Percentiles rank a stretch among this genome's conserved stretches.
Evolutionary conservation across 106 monocot species (phyloP).

Genomic region (Dioscorea alata): DNA sequence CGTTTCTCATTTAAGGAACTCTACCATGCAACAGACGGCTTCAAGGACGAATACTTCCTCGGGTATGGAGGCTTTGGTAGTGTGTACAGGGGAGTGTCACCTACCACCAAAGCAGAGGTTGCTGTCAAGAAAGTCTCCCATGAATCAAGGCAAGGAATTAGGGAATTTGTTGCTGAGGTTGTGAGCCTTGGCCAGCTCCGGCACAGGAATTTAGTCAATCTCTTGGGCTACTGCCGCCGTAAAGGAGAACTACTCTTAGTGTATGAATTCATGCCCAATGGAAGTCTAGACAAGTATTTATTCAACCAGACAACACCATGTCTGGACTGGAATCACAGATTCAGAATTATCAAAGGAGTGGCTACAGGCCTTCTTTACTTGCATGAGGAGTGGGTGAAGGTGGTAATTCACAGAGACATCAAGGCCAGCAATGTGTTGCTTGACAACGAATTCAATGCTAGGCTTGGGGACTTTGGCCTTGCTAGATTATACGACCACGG

Average conservation of each 20-base stretch:
- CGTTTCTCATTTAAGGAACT: constrained; percentile 4
- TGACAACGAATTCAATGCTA: constrained; percentile 15
- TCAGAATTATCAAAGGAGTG: too few relatives aligned
- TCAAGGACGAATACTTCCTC: background rate
- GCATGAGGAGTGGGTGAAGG: constrained; percentile 4
- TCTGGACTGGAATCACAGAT: too few relatives aligned
- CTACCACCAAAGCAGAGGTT: background rate
- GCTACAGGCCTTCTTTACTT: constrained; percentile 4
- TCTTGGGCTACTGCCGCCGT: constrained; percentile 4
- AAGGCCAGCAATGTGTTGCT: constrained; percentile 25
- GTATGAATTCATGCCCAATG: too few relatives aligned
- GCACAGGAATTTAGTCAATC: background rate
- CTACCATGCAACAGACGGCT: background rate
- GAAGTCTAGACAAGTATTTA: background rate
- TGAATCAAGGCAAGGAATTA: too few relatives aligned
- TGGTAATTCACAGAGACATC: constrained; percentile 16
- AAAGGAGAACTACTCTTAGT: constrained; percentile 4
- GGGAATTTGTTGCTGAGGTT: constrained; percentile 3
- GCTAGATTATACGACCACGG: constrained; percentile 9
- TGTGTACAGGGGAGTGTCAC: background rate
- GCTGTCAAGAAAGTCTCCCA: constrained; percentile 2
- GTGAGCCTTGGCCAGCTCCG: constrained; percentile 4
- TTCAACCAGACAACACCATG: too few relatives aligned
- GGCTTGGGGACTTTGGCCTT: constrained; percentile 25
- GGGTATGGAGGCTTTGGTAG: constrained; percentile 5